These are phyloP conservation scores for Corylus americana DNA, from an alignment of 306 rosid species.

Conservation along the genomic window DNA sequence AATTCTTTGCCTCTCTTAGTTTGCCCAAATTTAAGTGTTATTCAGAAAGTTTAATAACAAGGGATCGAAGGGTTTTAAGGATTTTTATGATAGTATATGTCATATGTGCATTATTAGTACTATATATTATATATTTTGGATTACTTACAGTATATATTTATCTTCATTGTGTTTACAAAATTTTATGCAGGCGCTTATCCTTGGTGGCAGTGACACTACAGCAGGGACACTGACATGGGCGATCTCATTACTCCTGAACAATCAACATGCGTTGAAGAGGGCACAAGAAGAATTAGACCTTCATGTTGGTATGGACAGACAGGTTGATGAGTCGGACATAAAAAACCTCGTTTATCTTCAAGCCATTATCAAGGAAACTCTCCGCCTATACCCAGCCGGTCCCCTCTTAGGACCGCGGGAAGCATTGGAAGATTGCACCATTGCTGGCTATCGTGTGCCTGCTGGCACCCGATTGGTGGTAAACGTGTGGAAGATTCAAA, in stretches of 20 bases:
- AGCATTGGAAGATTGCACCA: constrained; percentile 50
- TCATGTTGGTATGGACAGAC: constrained; percentile 42
- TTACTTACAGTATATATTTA: too few relatives aligned
- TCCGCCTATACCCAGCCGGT: constrained; percentile 56
- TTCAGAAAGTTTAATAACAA: too few relatives aligned
- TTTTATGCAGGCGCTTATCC: constrained; percentile 37
- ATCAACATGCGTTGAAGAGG: constrained; percentile 30
- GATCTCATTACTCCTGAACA: constrained; percentile 55
- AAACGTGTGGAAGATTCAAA: constrained; percentile 57
- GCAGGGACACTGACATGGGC: constrained; percentile 54
- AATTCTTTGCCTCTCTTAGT: too few relatives aligned
- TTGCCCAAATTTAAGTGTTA: too few relatives aligned
- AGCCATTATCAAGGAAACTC: constrained; percentile 56
- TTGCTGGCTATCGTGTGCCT: constrained; percentile 44
- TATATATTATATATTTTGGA: too few relatives aligned
- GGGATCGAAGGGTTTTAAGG: too few relatives aligned
- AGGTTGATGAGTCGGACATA: constrained; percentile 51
- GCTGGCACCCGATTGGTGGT: constrained; percentile 54
- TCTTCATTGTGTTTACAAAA: background rate
- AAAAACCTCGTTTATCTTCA: constrained; percentile 40
- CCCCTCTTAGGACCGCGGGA: constrained; percentile 55
- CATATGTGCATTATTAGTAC: too few relatives aligned
- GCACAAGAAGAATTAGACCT: constrained; percentile 55
- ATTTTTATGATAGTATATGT: too few relatives aligned
- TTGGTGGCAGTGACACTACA: constrained; percentile 57